These are phyloP conservation scores for Boletus sp. DNA, from an alignment of 1,284 basidiomycete genomes.

Conservation along the genomic window DNA sequence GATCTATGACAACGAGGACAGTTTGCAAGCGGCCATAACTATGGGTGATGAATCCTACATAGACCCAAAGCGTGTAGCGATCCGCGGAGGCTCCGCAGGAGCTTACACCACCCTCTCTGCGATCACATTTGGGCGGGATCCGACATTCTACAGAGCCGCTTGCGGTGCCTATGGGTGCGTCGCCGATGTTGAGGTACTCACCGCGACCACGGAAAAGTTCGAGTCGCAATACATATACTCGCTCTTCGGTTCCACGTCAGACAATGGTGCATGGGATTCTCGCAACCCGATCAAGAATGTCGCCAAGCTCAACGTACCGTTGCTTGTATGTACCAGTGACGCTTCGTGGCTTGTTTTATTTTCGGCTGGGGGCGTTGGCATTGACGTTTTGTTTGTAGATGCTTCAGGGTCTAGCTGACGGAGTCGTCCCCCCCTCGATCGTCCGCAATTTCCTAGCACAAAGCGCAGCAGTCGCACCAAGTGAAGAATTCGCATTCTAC, in stretches of 20 bases:
- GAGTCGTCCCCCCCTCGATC: conserved; percentile 60
- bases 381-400: conserved; percentile 39
- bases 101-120: conserved; percentile 60
- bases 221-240: conserved; percentile 54
- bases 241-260: conserved; percentile 53
- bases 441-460: conserved; percentile 51
- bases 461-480: conserved; percentile 30
- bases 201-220: conserved; percentile 65
- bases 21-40: conserved; percentile 14
- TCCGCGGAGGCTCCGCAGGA: conserved; percentile 63
- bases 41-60: conserved; percentile 6
- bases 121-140: conserved; percentile 43
- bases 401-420: conserved; percentile 58
- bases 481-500: conserved; percentile 45
- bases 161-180: conserved; percentile 56
- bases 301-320: conserved; percentile 5
- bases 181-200: conserved; percentile 52
- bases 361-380: background rate
- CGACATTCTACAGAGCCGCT: conserved; percentile 24
- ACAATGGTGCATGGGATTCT: conserved; percentile 6
- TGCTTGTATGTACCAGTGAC: conserved; percentile 24
- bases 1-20: conserved; percentile 24
- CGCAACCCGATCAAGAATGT: conserved; percentile 24
- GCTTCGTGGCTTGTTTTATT: no score
- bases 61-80: conserved; percentile 51